Base-by-base conservation (phyloP, 208 protist species). In the Leishmania tarentolae region DNA sequence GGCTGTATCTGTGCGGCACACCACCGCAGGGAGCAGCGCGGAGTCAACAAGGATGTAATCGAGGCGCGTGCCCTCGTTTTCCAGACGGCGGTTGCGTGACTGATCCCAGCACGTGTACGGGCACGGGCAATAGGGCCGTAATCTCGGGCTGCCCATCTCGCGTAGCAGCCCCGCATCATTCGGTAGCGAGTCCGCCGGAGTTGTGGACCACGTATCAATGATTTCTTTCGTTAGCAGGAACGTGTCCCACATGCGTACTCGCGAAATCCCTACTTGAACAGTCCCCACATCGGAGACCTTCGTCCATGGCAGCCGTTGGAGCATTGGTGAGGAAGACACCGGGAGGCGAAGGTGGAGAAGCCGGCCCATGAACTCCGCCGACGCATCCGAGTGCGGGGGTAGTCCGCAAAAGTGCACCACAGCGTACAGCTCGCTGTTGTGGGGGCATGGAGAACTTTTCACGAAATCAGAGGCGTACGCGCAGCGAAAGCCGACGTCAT, bases 51-150 rank as follows among this genome's bases (percentile, higher is more conserved):
- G 87, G 78, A 97, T 95, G 87, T 97, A 98, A 81, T 98, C 96
- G 28, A 98, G 92, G 40, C 96, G 92, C 15, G 91, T 96, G 57
- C 96, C 96, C 44, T 95, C 91, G 81, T 98, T 98, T 46, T 86
- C 84, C 17, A 91, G 90, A 19, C 96, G 93, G 56, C 86, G 86
- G 82, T 98, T 98, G 80, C 86, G 90, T 19, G 90, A 95, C 79
- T 98, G 96, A 80, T 98, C 94, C 93, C 94, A 98, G 84, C 94
- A 97, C 31, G 96, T 98, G 86, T 93, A 97, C 3, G 94, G 92
- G 70, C 91, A 94, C 0, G 92, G 88, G 83, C 88, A 91, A 84
- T 92, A 93, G 4, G 81, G 75, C 9, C 59, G 80, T 46, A 82
- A 63, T 50, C 77, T 74, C 28, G 74, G 81, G 44, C 35, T 70